Percentiles rank a stretch among this genome's conserved stretches.
phyloP scores from a whole-genome alignment of 2,329 filamentous ascomycete species.

The Coniella vitis region DNA sequence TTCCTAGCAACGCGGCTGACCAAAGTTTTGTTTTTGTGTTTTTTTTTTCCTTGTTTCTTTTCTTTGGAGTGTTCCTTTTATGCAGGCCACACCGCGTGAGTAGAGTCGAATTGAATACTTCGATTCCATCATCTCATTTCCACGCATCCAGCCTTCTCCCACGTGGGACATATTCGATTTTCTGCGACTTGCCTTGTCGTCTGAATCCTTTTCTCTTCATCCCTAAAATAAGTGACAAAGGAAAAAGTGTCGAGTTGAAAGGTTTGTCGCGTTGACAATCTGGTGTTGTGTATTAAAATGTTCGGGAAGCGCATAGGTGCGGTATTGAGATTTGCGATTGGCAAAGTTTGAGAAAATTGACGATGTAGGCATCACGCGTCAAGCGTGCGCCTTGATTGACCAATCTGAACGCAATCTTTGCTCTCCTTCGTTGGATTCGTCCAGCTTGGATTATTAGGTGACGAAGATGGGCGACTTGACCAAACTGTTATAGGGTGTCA shows the following conservation, averaged over 20 bases:
- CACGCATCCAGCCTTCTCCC: background rate
- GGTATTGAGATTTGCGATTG: constrained; percentile 17
- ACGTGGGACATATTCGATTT: background rate
- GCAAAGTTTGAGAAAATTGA: constrained; percentile 16
- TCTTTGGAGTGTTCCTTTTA: too few species aligned
- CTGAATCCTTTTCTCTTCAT: background rate
- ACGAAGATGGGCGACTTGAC: too few species aligned
- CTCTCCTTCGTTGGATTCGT: constrained; percentile 9
- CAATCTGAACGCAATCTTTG: constrained; percentile 6
- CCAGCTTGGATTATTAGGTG: constrained; percentile 10
- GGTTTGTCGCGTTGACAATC: constrained; percentile 8
- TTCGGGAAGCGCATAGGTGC: background rate
- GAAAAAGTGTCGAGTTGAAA: constrained; percentile 14
- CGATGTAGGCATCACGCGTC: constrained; percentile 6
- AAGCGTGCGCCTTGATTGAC: background rate
- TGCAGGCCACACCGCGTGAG: constrained; percentile 3
- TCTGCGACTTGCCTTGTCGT: constrained; percentile 8
- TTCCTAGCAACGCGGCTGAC: constrained; percentile 19
- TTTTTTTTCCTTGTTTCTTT: too few species aligned
- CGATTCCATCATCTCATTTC: constrained; percentile 15
- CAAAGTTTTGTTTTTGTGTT: constrained; percentile 4
- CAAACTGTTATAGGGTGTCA: background rate
- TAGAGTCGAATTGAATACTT: background rate
- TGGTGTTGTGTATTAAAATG: background rate
- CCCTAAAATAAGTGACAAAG: constrained; percentile 18